Conservation (phyloP, 2,329 filamentous ascomycete species). For the Diplocarpon mali region DNA sequence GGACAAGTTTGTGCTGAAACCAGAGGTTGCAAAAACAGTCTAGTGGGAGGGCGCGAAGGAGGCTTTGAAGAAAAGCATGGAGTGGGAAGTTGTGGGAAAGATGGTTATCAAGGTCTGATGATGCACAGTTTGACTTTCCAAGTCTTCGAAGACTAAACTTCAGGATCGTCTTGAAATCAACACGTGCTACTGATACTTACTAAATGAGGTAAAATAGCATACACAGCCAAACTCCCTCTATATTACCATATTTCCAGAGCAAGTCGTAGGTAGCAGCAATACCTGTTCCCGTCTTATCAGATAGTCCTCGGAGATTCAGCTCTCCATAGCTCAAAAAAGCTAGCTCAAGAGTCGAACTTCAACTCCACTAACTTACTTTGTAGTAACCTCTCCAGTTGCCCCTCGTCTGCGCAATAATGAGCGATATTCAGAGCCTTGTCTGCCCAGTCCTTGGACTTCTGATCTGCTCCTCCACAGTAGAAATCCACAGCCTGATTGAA, state of each 20-base stretch:
- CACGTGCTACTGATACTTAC: too few relatives aligned
- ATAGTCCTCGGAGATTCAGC: too few relatives aligned
- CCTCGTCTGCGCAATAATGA: constrained; percentile 23
- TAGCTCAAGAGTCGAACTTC: constrained; percentile 12
- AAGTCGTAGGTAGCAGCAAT: background rate
- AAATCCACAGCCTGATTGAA: constrained; percentile 64
- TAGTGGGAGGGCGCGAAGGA: constrained; percentile 1
- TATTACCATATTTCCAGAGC: background rate
- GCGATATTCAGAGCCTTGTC: constrained; percentile 27
- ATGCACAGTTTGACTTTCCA: background rate
- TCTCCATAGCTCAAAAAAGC: too few relatives aligned
- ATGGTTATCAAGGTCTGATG: constrained; percentile 5
- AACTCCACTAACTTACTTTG: constrained; percentile 22
- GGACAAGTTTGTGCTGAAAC: background rate
- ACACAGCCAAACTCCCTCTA: background rate
- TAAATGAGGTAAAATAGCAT: background rate
- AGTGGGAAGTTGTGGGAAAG: constrained; percentile 1
- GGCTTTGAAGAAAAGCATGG: background rate
- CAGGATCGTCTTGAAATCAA: too few relatives aligned
- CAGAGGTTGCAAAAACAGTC: background rate
- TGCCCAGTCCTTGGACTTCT: constrained; percentile 36
- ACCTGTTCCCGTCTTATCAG: background rate
- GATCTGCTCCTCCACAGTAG: constrained; percentile 44
- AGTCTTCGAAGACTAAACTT: background rate
- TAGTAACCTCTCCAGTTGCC: constrained; percentile 20